Evolutionary conservation across 2,329 filamentous ascomycete genomes (phyloP).

Genomic region (Cytospora piceae): DNA sequence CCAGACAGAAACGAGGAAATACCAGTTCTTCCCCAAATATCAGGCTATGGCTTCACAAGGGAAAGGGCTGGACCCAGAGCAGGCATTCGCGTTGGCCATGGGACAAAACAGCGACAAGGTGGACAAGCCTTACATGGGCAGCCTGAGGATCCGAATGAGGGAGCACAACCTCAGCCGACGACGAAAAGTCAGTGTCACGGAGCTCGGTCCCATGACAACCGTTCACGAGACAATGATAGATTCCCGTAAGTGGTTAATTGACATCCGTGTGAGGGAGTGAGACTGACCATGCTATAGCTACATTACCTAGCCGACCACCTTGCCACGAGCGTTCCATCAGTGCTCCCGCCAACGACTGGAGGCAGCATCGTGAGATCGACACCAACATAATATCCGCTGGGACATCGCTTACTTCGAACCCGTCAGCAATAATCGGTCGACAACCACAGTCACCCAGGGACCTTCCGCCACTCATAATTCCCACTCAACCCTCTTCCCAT

Average conservation of each 20-base stretch:
- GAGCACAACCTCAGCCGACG: constrained; percentile 61
- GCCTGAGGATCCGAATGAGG: constrained; percentile 58
- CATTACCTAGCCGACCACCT: constrained; percentile 67
- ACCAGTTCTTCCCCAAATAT: constrained; percentile 63
- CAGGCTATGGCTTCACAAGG: constrained; percentile 46
- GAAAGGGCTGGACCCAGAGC: constrained; percentile 56
- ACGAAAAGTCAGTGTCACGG: constrained; percentile 66
- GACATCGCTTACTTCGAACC: neutral
- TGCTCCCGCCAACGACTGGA: constrained; percentile 58
- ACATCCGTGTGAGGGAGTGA: constrained; percentile 21
- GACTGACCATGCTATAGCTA: constrained; percentile 52
- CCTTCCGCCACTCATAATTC: constrained; percentile 62
- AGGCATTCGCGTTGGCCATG: constrained; percentile 50
- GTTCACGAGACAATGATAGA: constrained; percentile 71
- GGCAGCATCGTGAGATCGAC: constrained; percentile 43
- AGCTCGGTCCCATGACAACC: constrained; percentile 69
- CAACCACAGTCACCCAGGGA: constrained; percentile 56
- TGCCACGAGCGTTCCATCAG: constrained; percentile 68
- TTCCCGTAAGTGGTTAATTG: constrained; percentile 60
- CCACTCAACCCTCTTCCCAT: constrained; percentile 41
- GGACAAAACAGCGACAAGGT: constrained; percentile 44
- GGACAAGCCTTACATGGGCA: constrained; percentile 45
- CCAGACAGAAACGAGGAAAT: constrained; percentile 58
- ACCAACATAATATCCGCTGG: neutral
- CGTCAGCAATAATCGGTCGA: constrained; percentile 35